Base-by-base conservation (phyloP, 331 rosid species). In the Spiraea crenata region DNA sequence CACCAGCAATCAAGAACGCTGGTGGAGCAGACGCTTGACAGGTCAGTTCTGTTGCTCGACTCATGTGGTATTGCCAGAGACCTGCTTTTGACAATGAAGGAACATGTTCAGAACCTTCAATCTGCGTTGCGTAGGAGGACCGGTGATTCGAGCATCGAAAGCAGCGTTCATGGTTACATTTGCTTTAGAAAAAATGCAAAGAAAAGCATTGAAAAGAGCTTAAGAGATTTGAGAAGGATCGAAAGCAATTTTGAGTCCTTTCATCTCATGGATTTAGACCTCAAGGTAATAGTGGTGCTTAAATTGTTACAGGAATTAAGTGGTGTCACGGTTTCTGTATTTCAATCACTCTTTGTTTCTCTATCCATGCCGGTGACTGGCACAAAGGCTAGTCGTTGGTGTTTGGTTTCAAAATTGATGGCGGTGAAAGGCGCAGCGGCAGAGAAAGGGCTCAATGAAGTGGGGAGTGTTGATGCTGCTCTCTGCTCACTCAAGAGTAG, bases 261-360 rank as follows among this genome's bases (percentile, higher is more conserved):
- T 58, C 55, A 63, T 49, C 56, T 56, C 5, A n/a, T 77, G 59
- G 83, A 87, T 71, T 71, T 69, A 63, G 87, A 90, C 76, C 85
- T 79, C 49, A 59, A 72, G 64, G 40, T 79, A 40, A 11, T 42
- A 14, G 58, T 79, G 61, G 72, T 79, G 40, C 76, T 71, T 3
- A 73, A 56, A 42, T 79, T 85, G 76, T 79, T 90, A 63, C 84
- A 82, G 81, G 96, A 90, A 72, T 74, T 86, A 49, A 84, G 73
- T 65, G 58, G n/a, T 54, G 34, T 84, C 41, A 82, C 95, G 39
- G 45, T 85, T 59, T 83, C 85, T 4, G 70, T 83, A 16, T 77
- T 90, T 20, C 73, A 85, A n/a, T 81, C 85, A 20, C 83, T 91
- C 55, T 79, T 84, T 11, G 4, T 80, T 6, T 84, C 83, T 80